Base-by-base conservation (phyloP, 805 yeast species). In the Candida xiaguanensis region DNA sequence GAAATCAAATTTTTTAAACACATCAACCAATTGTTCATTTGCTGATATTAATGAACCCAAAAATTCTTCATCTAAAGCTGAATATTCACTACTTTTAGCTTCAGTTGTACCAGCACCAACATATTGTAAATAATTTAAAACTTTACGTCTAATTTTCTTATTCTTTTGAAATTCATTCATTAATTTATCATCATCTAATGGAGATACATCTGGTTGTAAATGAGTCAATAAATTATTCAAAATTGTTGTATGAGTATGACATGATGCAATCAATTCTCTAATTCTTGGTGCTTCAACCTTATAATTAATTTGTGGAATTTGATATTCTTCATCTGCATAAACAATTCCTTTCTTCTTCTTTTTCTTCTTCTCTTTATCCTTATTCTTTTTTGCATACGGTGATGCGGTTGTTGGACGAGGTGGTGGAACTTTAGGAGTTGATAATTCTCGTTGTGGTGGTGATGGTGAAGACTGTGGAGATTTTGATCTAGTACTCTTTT, bases 21-120 rank as follows among this genome's bases (percentile, higher is more conserved):
- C 82, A 3, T 67, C 66, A 5, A 93, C 95, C 44, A 93, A 72
- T 56, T 87, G 90, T 51, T 93, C 99, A 56, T 93, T 93, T 32
- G 96, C 95, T 50, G 78, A 82, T 42, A 93, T 78, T 46, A 93
- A 71, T 31, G 87, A 75, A n/a, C 97, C 98, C 46, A 93, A 63
- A 45, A 80, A 84, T 52, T 87, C 95, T 46, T 90, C 97, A 42
- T 80, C 80, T 54, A 67, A 51, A 1, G 56, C 59, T 13, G 51
- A 38, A 9, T 53, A 53, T 31, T 55, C 66, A 2, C 44, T 37
- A 6, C 51, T 42, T 46, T 68, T 67, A 20, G 44, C 48, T 9
- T 43, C 36, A n/a, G 53, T 55, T 34, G 59, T 58, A 4, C 74
- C 74, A 1, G 68, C 73, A 31, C 86, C 84, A 29, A 89, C 87